Conservation (phyloP, 129 eudicot genomes). For the Escallonia herrerae region DNA sequence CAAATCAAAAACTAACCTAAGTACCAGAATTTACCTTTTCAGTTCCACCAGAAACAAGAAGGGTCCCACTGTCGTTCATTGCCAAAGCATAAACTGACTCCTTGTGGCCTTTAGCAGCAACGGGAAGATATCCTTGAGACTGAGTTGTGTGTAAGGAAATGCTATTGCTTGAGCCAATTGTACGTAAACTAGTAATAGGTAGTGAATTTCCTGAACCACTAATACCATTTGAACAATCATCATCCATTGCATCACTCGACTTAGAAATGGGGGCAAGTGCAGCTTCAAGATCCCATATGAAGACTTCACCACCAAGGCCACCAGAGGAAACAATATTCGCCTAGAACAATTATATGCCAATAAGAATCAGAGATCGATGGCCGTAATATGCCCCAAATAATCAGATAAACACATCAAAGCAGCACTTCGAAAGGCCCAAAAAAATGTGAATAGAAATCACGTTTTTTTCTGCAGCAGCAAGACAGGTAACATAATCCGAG, state of each 20-base stretch:
- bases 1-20: slow-evolving; percentile 5
- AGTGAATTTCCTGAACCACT: slow-evolving; percentile 56
- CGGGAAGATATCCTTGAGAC: slow-evolving; percentile 69
- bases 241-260: slow-evolving; percentile 60
- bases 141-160: slow-evolving; percentile 66
- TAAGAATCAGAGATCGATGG: neutral
- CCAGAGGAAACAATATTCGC: slow-evolving; percentile 75
- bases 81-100: slow-evolving; percentile 98
- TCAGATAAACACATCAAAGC: neutral
- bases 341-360: slow-evolving; percentile 31
- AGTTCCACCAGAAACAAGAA: slow-evolving; percentile 99
- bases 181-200: slow-evolving; percentile 58
- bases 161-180: slow-evolving; percentile 71
- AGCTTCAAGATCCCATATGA: slow-evolving; percentile 93
- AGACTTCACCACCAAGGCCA: slow-evolving; percentile 94
- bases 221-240: slow-evolving; percentile 48
- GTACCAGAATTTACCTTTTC: slow-evolving; percentile 57
- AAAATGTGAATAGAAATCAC: slow-evolving; percentile 25
- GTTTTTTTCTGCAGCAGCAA: slow-evolving; percentile 80
- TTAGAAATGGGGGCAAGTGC: slow-evolving; percentile 73
- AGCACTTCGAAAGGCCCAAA: neutral
- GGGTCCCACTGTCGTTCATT: slow-evolving; percentile 80
- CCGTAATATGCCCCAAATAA: neutral
- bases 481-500: slow-evolving; percentile 93
- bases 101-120: slow-evolving; percentile 94